Conservation (phyloP, 108 stramenopile species). For the Nannochloropsis granulata region DNA sequence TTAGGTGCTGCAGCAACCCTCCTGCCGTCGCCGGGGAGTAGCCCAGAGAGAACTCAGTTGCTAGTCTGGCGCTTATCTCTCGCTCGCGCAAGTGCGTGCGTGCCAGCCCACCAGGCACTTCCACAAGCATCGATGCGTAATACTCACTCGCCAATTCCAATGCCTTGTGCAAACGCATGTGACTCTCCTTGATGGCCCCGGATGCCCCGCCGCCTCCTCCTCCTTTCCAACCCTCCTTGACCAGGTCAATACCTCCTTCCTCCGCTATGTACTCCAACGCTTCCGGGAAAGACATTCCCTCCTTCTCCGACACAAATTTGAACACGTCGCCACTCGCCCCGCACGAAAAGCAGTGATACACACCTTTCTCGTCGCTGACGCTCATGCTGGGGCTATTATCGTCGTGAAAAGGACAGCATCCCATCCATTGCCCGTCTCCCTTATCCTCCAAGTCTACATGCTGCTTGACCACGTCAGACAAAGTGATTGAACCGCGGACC, state of each 20-base stretch:
- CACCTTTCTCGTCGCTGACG: slow-evolving; percentile 52
- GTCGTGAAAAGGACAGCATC: slow-evolving; percentile 78
- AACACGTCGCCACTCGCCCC: slow-evolving; percentile 79
- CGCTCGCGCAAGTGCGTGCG: slow-evolving; percentile 51
- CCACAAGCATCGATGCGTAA: slow-evolving; percentile 50
- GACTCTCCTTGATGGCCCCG: slow-evolving; percentile 38
- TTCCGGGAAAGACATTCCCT: slow-evolving; percentile 51
- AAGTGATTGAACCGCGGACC: not conserved
- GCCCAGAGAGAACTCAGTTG: slow-evolving; percentile 58
- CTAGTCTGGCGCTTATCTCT: slow-evolving; percentile 47
- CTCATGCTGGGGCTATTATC: slow-evolving; percentile 65
- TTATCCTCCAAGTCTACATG: not conserved
- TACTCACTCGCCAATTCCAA: slow-evolving; percentile 64
- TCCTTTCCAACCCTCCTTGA: not conserved
- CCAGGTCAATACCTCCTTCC: slow-evolving; percentile 37
- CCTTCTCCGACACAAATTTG: slow-evolving; percentile 59
- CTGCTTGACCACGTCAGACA: not conserved
- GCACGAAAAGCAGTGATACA: slow-evolving; percentile 84
- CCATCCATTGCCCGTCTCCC: slow-evolving; percentile 1
- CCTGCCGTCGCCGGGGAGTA: slow-evolving; percentile 65
- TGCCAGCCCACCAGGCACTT: slow-evolving; percentile 49
- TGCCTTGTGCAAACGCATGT: slow-evolving; percentile 46
- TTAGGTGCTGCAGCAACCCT: slow-evolving; percentile 58
- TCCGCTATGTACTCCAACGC: slow-evolving; percentile 53
- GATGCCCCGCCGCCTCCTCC: slow-evolving; percentile 2